Evolutionary conservation across 495 filamentous ascomycete species (phyloP), one percentile per base, ranked within the genome.

Genomic region (Oleoguttula mirabilis): DNA sequence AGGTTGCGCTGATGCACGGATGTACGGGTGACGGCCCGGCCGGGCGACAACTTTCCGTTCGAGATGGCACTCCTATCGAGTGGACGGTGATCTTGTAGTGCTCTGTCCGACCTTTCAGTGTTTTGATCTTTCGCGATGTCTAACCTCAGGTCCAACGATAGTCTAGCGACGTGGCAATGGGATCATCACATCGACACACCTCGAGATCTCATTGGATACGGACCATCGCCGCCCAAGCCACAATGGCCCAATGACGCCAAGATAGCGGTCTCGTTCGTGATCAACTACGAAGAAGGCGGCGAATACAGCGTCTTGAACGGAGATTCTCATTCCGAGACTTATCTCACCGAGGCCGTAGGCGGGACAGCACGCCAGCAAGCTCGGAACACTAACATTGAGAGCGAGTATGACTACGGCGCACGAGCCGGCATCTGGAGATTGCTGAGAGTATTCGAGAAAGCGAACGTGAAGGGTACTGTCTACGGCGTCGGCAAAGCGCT

Each of bases 271-370:
- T 41, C 38, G n/a, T 41, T 41, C 38, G 38, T 41, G 2, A 41
- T 41, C 23, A 41, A 41, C 38, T 41, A 41, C 19, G 38, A 41
- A 31, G 38, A 41, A 32, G 38, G 38, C 27, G 38, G 38, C 38
- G 38, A 41, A 14, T 41, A 41, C 27, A 22, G 16, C 23, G 38
- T 41, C 38, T 23, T 41, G 12, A 41, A 41, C 24, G 38, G 38
- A n/a, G 38, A 41, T 14, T 2, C 24, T 3, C 21, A 41, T n/a
- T 41, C 38, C 12, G 38, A 41, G 31, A 25, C 38, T 12, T 41
- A 41, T 24, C 38, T 41, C 38, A 30, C 38, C 3, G 38, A 41
- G 31, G 27, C 24, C 38, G 24, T 20, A 2, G 38, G 38, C 27
- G 23, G 19, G 6, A 7, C 4, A 6, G n/a, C 38, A 2, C 23